Evolutionary conservation across 768 basidiomycete genomes (phyloP), one percentile per base, ranked within the genome.

Genomic region (Mycena rebaudengoi): DNA sequence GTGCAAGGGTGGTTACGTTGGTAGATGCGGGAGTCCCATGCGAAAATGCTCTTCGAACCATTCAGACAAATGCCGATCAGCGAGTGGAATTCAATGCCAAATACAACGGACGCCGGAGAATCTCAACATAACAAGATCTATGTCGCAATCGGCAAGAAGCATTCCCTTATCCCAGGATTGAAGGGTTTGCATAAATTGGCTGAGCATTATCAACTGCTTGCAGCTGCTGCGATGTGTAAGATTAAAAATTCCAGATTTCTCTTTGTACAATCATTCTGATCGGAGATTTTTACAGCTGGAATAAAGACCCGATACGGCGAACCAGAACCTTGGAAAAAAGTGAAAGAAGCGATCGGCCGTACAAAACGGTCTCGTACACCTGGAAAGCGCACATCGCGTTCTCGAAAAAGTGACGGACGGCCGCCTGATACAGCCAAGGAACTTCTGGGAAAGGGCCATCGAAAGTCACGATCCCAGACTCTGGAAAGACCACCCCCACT

Each of bases 1-100:
- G 54, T 64, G 18, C 28, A 56, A 20, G 12, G 28, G 6, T 80
- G 79, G 79, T 50, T 79, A 28, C 40, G 62, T 2, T 82, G 79
- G 79, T 81, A 76, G 78, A 37, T 70, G 21, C 65, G 72, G 0
- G 48, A 51, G 7, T 40, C 39, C 0, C 66, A 68, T 49, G 69
- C 70, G 0, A 39, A 37, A 3, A 71, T 71, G 68, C 43, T 73
- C 5, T 71, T 70, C 39, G 16, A 26, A 14, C 33, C 66, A 10
- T 53, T 54, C 20, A 41, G 63, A 0, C 25, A 32, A 6, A 71
- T 71, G 70, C 39, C 52, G 5, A 40, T 40, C 0, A 18, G 33
- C 2, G 14, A 60, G 6, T 71, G 70, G 70, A 54, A 67, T 4
- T 45, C 33, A 1, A 35, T 71, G 10, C 69, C 70, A 11, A 20